Conservation (phyloP, 345 rosid species). For the Bruguiera sexangula region DNA sequence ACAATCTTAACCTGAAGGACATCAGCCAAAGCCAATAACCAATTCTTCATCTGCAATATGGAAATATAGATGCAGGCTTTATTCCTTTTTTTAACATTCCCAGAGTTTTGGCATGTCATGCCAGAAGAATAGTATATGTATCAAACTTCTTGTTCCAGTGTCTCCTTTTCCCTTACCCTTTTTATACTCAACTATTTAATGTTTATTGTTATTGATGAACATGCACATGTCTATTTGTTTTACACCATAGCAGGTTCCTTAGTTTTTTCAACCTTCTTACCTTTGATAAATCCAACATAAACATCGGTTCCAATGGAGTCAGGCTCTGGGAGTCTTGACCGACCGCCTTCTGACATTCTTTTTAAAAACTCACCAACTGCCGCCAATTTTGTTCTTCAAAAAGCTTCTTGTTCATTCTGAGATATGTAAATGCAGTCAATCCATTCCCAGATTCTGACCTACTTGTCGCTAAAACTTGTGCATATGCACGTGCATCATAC, state of each 20-base stretch:
- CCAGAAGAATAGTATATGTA: conserved; percentile 21
- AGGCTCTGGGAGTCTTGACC: conserved; percentile 45
- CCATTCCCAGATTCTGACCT: conserved; percentile 71
- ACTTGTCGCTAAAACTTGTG: conserved; percentile 73
- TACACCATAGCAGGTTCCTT: conserved; percentile 52
- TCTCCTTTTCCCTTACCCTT: conserved; percentile 5
- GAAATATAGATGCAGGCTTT: conserved; percentile 15
- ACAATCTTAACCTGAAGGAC: not conserved
- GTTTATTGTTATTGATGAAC: not conserved
- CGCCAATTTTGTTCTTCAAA: conserved; percentile 85
- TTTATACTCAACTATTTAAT: conserved; percentile 5
- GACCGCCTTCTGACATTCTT: conserved; percentile 74
- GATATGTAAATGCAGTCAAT: conserved; percentile 76
- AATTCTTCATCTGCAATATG: conserved; percentile 16
- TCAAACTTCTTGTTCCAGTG: too few species aligned
- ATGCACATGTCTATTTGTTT: conserved; percentile 4
- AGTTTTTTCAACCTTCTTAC: conserved; percentile 29
- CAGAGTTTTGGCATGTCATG: conserved; percentile 21
- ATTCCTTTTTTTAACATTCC: conserved; percentile 11
- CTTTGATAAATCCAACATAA: conserved; percentile 57
- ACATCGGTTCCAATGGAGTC: conserved; percentile 56
- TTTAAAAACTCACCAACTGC: conserved; percentile 67
- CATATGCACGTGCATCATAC: conserved; percentile 66
- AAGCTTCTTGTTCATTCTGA: conserved; percentile 82
- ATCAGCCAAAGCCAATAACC: not conserved